Evolutionary conservation across 1,284 basidiomycete species (phyloP).

Genomic region (Irpex lacteus): DNA sequence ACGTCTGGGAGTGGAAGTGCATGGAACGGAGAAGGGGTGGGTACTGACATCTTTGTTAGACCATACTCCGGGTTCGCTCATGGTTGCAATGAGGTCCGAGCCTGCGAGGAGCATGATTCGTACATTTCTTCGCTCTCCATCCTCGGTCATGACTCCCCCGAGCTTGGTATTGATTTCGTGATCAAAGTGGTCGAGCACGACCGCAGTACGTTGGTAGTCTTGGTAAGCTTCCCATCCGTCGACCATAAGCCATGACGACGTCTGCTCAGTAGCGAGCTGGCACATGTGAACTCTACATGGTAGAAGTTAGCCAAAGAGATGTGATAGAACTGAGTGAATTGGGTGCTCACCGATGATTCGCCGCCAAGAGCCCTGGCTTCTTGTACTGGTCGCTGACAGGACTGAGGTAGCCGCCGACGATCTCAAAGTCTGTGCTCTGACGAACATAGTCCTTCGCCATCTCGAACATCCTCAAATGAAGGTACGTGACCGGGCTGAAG

Average conservation of each 20-base stretch:
- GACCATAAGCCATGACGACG: constrained; percentile 85
- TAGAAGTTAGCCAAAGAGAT: not conserved
- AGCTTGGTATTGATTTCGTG: constrained; percentile 85
- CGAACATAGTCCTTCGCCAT: constrained; percentile 96
- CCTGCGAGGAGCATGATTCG: constrained; percentile 94
- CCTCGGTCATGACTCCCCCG: constrained; percentile 66
- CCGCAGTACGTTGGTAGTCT: constrained; percentile 91
- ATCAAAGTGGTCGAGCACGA: constrained; percentile 96
- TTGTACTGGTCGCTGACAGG: constrained; percentile 94
- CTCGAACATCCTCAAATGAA: constrained; percentile 94
- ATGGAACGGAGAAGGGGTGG: constrained; percentile 14
- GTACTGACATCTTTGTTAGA: constrained; percentile 81
- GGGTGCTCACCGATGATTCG: constrained; percentile 67
- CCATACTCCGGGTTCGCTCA: constrained; percentile 99
- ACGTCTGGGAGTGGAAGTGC: not conserved
- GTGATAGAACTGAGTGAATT: constrained; percentile 2
- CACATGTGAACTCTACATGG: constrained; percentile 82
- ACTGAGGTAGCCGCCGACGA: constrained; percentile 92
- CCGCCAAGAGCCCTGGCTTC: constrained; percentile 84
- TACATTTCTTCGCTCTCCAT: constrained; percentile 63
- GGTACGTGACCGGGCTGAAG: constrained; percentile 80
- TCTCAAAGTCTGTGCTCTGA: constrained; percentile 91
- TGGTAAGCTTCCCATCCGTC: constrained; percentile 97
- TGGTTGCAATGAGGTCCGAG: constrained; percentile 95
- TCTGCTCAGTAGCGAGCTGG: constrained; percentile 80